These are phyloP conservation scores for Dioscorea alata DNA, from an alignment of 106 monocot species.

Conservation along the genomic window DNA sequence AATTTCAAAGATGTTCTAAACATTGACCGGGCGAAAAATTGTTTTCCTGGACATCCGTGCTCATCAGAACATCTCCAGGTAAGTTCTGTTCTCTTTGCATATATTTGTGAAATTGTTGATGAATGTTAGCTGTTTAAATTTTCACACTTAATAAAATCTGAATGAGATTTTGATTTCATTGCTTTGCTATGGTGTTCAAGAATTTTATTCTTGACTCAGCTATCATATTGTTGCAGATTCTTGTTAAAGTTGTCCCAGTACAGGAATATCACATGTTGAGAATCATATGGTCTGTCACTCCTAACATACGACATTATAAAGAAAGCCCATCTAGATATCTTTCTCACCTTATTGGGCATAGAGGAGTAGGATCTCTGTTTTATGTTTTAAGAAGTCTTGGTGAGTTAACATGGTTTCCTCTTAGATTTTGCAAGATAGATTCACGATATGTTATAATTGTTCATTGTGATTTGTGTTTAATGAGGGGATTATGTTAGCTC, in stretches of 20 bases:
- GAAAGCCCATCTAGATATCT: slow-evolving; percentile 77
- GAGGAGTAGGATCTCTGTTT: slow-evolving; percentile 92
- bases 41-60: slow-evolving; percentile 78
- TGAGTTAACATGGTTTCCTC: slow-evolving; percentile 9
- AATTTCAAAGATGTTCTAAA: slow-evolving; percentile 60
- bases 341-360: slow-evolving; percentile 90
- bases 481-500: no score
- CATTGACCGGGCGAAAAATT: slow-evolving; percentile 29
- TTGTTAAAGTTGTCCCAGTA: slow-evolving; percentile 87
- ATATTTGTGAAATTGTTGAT: no score
- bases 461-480: no score
- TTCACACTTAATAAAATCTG: no score
- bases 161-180: no score
- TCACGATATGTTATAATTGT: no score
- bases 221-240: slow-evolving; percentile 39
- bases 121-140: no score
- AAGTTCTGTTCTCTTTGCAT: slow-evolving; percentile 4
- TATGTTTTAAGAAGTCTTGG: slow-evolving; percentile 75
- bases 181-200: no score
- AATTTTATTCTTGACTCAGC: neutral
- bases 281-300: slow-evolving; percentile 75
- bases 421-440: no score
- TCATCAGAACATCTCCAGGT: slow-evolving; percentile 87
- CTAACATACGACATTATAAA: slow-evolving; percentile 67
- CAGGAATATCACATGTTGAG: slow-evolving; percentile 75